Evolutionary conservation across 2,329 filamentous ascomycete genomes (phyloP), one percentile per base, ranked within the genome.

Genomic region (Aureobasidium musti): DNA sequence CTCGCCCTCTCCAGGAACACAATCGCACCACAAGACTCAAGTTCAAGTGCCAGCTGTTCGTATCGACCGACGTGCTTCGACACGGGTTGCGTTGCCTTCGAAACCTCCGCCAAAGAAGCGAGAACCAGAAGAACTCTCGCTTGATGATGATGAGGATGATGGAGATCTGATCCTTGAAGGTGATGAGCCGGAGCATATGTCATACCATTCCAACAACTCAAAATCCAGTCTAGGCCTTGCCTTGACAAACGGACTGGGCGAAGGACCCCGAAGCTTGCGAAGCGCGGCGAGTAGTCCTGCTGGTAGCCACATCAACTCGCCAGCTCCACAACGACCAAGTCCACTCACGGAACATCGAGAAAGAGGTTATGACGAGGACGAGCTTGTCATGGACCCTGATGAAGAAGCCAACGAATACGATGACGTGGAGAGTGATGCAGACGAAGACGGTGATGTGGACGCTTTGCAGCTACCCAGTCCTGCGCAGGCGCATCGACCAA

Each of bases 201-300:
- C 49, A 41, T 64, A 64, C 28, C 47, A 74, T 66, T 65, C 70
- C 71, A 54, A 65, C 45, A 35, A 70, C 67, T 35, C 67, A 59
- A 37, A 70, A 64, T 21, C 71, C 70, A 11, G 73, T 73, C 72
- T 71, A 70, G 3, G 59, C 28, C 72, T 74, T 26, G 74, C 73
- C 10, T 64, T 76, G 3, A 69, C 69, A 30, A 73, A 74, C 2
- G 71, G 72, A 30, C 69, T 78, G 1, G 75, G 74, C 26, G 72
- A 73, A 30, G 79, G 79, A 3, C 80, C 80, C 2, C 80, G 81
- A 52, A 78, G 75, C 19, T 73, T 82, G 43, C 77, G 76, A 19
- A 79, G 77, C 67, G 80, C 79, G 0, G 79, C 79, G 8, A 80
- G 74, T 66, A 79, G 67, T 67, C 74, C 71, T 43, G 73, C 70